Conservation (phyloP, 129 eudicot genomes). For the Flaveria brownii region DNA sequence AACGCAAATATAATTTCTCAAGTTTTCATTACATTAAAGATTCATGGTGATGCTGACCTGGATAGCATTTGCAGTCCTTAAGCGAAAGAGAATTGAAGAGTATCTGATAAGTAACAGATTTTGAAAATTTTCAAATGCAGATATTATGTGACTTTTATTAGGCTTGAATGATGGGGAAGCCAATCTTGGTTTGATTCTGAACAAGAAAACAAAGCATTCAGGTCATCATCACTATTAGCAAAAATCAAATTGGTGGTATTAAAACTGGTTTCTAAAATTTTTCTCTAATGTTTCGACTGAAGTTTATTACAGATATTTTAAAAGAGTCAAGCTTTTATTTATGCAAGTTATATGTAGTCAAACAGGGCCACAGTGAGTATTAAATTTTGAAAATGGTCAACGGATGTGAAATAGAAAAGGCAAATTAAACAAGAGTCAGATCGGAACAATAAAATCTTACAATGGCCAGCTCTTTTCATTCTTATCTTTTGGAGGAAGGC, state of each 20-base stretch:
- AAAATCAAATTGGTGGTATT: neutral
- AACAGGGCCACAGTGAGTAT: neutral
- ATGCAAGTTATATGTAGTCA: neutral
- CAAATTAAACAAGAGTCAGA: neutral
- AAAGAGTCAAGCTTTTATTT: neutral
- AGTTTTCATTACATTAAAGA: slow-evolving; percentile 2
- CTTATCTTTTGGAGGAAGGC: slow-evolving; percentile 90
- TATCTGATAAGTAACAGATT: slow-evolving; percentile 72
- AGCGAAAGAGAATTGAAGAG: slow-evolving; percentile 86
- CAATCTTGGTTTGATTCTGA: slow-evolving; percentile 86
- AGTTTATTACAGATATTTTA: neutral
- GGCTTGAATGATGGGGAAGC: slow-evolving; percentile 86
- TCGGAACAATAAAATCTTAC: slow-evolving; percentile 47
- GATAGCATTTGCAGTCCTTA: slow-evolving; percentile 67
- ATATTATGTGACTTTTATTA: slow-evolving; percentile 58
- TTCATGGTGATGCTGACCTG: slow-evolving; percentile 52
- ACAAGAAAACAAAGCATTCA: slow-evolving; percentile 26
- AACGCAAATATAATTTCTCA: neutral
- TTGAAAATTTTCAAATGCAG: slow-evolving; percentile 70
- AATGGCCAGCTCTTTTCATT: slow-evolving; percentile 84
- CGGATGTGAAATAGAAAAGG: neutral
- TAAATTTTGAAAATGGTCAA: neutral
- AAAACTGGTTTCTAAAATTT: neutral
- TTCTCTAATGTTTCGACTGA: neutral
- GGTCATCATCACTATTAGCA: neutral